These are phyloP conservation scores for Poterioochromonas sp. DNA, from an alignment of 352 stramenopile species.

Conservation along the genomic window DNA sequence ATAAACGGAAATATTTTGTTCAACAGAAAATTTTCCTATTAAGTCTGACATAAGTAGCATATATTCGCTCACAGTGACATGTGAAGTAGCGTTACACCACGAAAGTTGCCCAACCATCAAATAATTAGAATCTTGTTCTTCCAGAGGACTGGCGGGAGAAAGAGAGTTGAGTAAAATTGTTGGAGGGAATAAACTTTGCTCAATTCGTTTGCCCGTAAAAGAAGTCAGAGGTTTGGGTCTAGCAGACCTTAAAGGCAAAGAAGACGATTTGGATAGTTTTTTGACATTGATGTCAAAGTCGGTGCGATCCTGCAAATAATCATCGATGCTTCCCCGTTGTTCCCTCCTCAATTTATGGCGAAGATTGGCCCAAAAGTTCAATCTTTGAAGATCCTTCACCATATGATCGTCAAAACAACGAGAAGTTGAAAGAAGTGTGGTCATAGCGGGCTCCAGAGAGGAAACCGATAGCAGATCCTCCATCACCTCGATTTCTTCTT, in stretches of 20 bases:
- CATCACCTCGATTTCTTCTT: too few relatives aligned
- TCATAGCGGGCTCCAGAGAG: too few relatives aligned
- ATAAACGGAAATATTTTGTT: background rate
- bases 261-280: too few relatives aligned
- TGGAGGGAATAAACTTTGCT: too few relatives aligned
- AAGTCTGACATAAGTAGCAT: conserved; percentile 10
- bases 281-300: background rate
- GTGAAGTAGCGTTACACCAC: background rate
- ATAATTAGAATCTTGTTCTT: too few relatives aligned
- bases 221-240: too few relatives aligned
- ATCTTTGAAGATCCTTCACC: background rate
- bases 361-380: background rate
- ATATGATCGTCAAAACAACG: background rate
- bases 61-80: background rate
- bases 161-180: too few relatives aligned
- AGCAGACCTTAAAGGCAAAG: too few relatives aligned
- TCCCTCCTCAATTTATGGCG: background rate
- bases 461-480: too few relatives aligned
- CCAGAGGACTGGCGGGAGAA: too few relatives aligned
- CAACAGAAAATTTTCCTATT: background rate
- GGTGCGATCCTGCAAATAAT: conserved; percentile 5
- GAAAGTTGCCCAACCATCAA: background rate
- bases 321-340: background rate
- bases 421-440: too few relatives aligned
- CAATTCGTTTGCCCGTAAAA: too few relatives aligned